These are phyloP conservation scores for Agastache rugosa DNA, from an alignment of 257 asterid species.

Conservation along the genomic window DNA sequence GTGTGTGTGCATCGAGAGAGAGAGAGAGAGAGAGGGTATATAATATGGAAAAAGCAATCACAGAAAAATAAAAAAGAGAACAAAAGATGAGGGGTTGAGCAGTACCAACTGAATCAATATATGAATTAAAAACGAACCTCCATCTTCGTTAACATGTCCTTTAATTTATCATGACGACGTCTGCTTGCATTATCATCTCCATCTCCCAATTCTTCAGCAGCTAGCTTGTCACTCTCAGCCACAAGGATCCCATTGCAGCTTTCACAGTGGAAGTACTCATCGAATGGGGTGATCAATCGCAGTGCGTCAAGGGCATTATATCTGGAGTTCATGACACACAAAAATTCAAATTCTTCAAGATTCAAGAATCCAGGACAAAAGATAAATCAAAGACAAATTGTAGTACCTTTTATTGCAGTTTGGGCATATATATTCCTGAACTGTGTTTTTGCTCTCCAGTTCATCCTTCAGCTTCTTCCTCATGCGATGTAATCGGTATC, in stretches of 20 bases:
- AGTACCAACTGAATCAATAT: constrained; percentile 2
- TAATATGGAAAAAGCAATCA: not conserved
- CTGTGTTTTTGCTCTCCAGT: constrained; percentile 85
- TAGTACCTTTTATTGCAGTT: constrained; percentile 78
- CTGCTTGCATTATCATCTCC: constrained; percentile 95
- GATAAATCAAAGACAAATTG: constrained; percentile 19
- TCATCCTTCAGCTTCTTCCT: constrained; percentile 92
- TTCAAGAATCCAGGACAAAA: constrained; percentile 23
- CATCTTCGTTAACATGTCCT: constrained; percentile 76
- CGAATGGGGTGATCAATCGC: constrained; percentile 69
- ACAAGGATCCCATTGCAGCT: constrained; percentile 80
- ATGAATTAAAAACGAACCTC: constrained; percentile 65
- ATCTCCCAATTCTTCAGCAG: constrained; percentile 79
- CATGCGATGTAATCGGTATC: constrained; percentile 95
- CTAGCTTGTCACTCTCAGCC: constrained; percentile 83
- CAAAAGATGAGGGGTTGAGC: constrained; percentile 5
- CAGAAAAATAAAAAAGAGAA: too few relatives aligned
- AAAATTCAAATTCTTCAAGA: constrained; percentile 22
- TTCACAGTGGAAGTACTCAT: constrained; percentile 93
- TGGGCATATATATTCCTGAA: constrained; percentile 93
- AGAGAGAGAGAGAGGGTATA: not conserved
- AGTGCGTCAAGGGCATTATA: constrained; percentile 90
- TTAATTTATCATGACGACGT: constrained; percentile 76
- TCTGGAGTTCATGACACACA: constrained; percentile 51
- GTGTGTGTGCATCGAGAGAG: not conserved